A percentile compares a stretch with the other conserved stretches of the same genome.
Conservation (phyloP, 768 basidiomycete species). For the Russula olivacea region DNA sequence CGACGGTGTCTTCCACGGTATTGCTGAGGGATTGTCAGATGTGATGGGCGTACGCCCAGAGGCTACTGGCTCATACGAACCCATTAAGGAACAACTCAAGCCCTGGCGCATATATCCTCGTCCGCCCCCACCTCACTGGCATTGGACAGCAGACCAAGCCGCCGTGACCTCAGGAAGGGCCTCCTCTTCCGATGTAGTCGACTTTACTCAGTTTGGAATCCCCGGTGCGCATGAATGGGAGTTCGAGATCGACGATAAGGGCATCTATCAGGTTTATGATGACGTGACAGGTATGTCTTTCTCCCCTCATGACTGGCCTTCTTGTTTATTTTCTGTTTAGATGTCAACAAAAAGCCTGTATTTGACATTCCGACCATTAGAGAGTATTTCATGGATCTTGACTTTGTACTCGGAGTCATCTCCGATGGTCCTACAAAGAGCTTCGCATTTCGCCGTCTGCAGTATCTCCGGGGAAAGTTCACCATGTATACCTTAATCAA, state of each 20-base stretch:
- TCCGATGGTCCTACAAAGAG: conserved; percentile 95
- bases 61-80: conserved; percentile 33
- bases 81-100: conserved; percentile 35
- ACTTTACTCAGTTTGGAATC: conserved; percentile 65
- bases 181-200: conserved; percentile 47
- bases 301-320: background rate
- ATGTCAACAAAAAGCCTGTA: conserved; percentile 45
- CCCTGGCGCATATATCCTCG: conserved; percentile 88
- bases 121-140: conserved; percentile 96
- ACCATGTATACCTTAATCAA: conserved; percentile 89
- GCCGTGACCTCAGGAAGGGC: conserved; percentile 36
- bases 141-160: conserved; percentile 57
- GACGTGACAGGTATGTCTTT: conserved; percentile 32
- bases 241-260: conserved; percentile 77
- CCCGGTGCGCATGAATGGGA: conserved; percentile 54
- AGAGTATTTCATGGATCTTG: conserved; percentile 95
- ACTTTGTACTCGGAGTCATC: conserved; percentile 85
- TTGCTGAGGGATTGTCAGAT: conserved; percentile 55
- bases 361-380: conserved; percentile 80
- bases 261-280: conserved; percentile 84
- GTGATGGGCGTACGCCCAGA: conserved; percentile 67
- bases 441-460: conserved; percentile 86
- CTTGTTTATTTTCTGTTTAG: conserved; percentile 13
- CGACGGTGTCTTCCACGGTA: conserved; percentile 69
- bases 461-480: conserved; percentile 90